Evolutionary conservation across 257 asterid genomes (phyloP).

Genomic region (Nicotiana tomentosiformis): DNA sequence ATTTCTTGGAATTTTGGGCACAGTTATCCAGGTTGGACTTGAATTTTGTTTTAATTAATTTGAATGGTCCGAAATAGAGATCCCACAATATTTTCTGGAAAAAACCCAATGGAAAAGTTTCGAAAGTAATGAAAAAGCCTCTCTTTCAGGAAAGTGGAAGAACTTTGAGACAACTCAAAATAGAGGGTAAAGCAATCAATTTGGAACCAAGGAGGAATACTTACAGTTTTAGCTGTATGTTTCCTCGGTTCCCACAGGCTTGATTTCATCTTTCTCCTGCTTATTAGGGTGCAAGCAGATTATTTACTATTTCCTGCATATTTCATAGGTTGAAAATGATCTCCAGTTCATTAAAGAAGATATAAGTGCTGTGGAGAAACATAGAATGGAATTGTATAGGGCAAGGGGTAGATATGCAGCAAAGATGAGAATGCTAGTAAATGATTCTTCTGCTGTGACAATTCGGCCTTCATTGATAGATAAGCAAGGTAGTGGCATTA

Average conservation of each 20-base stretch:
- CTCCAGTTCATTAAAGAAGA: conserved; percentile 80
- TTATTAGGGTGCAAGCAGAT: neutral
- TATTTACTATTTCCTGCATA: conserved; percentile 12
- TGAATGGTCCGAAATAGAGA: neutral
- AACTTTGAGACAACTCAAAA: neutral
- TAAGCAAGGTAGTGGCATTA: conserved; percentile 30
- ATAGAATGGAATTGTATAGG: conserved; percentile 57
- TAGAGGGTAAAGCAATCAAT: neutral
- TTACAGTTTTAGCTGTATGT: neutral
- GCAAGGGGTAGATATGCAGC: conserved; percentile 56
- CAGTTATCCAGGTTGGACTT: neutral
- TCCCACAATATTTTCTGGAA: neutral
- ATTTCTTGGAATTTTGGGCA: neutral
- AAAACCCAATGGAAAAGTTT: neutral
- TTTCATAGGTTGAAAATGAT: conserved; percentile 65
- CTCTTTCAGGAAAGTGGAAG: neutral
- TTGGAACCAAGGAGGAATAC: neutral
- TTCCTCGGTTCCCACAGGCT: neutral
- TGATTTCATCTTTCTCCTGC: neutral
- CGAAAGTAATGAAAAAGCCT: neutral
- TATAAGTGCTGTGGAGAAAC: conserved; percentile 72
- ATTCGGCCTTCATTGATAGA: conserved; percentile 42
- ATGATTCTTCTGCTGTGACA: conserved; percentile 42
- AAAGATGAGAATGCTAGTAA: conserved; percentile 43
- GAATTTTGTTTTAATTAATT: neutral